Conservation (phyloP, 2,329 filamentous ascomycete species). For the Talaromyces sp. region DNA sequence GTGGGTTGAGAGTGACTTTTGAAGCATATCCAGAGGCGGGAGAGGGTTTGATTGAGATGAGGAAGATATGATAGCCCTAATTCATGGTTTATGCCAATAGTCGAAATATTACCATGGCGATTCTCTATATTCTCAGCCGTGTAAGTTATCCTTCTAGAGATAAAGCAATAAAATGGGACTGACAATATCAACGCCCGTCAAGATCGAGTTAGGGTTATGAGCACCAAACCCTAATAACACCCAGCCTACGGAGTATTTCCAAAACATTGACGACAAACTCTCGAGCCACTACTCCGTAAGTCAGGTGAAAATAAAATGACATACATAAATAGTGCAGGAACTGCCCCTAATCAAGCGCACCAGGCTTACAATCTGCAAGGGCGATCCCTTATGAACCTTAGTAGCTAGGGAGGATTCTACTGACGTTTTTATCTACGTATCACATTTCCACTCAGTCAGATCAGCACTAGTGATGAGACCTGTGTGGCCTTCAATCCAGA, state of each 20-base stretch:
- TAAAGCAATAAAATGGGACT: background rate
- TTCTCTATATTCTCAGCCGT: background rate
- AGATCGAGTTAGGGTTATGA: background rate
- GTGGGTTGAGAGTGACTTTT: conserved; percentile 32
- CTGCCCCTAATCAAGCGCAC: background rate
- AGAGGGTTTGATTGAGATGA: conserved; percentile 36
- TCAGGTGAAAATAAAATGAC: background rate
- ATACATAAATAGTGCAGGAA: background rate
- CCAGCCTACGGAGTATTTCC: background rate
- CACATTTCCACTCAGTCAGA: background rate
- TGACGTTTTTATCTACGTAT: background rate
- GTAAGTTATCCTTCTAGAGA: background rate
- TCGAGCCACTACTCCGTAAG: too few relatives aligned
- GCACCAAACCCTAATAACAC: background rate
- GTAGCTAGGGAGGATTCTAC: background rate
- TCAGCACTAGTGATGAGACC: background rate
- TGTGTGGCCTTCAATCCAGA: background rate
- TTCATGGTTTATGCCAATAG: too few relatives aligned
- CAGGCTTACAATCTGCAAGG: conserved; percentile 6
- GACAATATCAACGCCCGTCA: background rate
- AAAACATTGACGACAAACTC: background rate
- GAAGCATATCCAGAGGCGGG: conserved; percentile 30
- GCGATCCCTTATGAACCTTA: background rate
- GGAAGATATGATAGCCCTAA: too few relatives aligned
- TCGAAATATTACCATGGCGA: background rate